Evolutionary conservation across 345 rosid species (phyloP).

Genomic region (Moringa oleifera): DNA sequence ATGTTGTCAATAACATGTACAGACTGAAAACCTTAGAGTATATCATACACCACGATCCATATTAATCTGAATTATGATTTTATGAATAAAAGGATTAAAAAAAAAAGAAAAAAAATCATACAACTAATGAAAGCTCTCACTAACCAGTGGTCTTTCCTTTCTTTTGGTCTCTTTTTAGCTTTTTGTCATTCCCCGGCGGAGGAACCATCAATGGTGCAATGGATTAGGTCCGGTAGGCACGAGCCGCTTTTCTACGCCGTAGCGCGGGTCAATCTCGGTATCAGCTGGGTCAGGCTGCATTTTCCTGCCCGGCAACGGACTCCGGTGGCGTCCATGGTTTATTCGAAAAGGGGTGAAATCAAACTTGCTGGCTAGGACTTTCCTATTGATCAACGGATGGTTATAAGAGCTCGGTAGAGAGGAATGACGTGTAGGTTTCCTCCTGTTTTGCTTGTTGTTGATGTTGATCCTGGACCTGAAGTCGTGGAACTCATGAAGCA

Average conservation of each 20-base stretch:
- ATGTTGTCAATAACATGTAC: conserved; percentile 7
- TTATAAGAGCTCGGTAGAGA: conserved; percentile 9
- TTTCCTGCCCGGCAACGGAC: conserved; percentile 10
- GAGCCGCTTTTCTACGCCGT: conserved; percentile 78
- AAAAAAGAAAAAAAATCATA: neutral
- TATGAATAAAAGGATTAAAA: neutral
- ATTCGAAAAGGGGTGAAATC: conserved; percentile 60
- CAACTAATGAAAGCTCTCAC: conserved; percentile 14
- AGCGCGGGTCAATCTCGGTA: conserved; percentile 69
- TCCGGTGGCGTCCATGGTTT: conserved; percentile 15
- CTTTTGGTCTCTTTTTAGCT: neutral
- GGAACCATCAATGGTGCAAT: conserved; percentile 63
- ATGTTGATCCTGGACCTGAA: conserved; percentile 34
- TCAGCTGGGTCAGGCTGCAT: conserved; percentile 1
- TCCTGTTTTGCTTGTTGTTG: conserved; percentile 11
- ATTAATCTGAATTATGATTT: conserved; percentile 3
- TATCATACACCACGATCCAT: conserved; percentile 10
- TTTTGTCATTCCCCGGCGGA: neutral
- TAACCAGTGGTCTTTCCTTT: neutral
- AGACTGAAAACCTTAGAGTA: neutral
- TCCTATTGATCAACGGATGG: conserved; percentile 29
- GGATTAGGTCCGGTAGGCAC: conserved; percentile 96
- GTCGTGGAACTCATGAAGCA: conserved; percentile 37
- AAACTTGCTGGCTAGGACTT: conserved; percentile 42
- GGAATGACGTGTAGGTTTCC: neutral